These are phyloP conservation scores for Solanum acaule DNA, from an alignment of 257 asterid genomes.

Conservation along the genomic window DNA sequence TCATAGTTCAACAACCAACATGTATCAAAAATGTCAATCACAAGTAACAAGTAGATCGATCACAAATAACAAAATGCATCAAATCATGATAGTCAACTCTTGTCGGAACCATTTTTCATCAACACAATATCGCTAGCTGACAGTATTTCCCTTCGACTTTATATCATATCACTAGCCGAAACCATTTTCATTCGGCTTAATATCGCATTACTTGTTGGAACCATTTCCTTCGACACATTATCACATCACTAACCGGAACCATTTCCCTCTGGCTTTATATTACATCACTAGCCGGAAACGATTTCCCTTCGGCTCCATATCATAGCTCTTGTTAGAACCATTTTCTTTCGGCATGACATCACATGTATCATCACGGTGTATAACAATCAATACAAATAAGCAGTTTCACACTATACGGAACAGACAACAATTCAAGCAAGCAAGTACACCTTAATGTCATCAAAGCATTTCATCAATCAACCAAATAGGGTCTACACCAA, in stretches of 20 bases:
- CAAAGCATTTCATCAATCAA: no score
- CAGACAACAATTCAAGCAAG: neutral
- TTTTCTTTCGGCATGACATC: neutral
- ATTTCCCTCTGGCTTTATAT: no score
- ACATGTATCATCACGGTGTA: neutral
- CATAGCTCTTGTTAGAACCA: no score
- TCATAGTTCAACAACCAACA: neutral
- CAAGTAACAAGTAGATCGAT: neutral
- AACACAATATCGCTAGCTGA: neutral
- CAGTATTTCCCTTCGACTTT: neutral
- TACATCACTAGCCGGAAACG: no score
- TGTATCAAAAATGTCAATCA: neutral
- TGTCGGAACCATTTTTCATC: neutral
- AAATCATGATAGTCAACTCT: neutral
- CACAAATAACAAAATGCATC: neutral
- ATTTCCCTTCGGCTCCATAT: no score
- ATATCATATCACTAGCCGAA: neutral
- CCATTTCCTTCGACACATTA: neutral
- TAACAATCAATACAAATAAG: neutral
- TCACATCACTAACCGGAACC: no score
- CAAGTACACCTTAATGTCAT: neutral
- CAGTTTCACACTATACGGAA: neutral
- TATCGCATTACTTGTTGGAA: neutral
- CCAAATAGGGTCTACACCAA: neutral
- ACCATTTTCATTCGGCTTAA: no score